These are phyloP conservation scores for Parietaria judaica DNA, from an alignment of 306 rosid genomes.

Conservation along the genomic window DNA sequence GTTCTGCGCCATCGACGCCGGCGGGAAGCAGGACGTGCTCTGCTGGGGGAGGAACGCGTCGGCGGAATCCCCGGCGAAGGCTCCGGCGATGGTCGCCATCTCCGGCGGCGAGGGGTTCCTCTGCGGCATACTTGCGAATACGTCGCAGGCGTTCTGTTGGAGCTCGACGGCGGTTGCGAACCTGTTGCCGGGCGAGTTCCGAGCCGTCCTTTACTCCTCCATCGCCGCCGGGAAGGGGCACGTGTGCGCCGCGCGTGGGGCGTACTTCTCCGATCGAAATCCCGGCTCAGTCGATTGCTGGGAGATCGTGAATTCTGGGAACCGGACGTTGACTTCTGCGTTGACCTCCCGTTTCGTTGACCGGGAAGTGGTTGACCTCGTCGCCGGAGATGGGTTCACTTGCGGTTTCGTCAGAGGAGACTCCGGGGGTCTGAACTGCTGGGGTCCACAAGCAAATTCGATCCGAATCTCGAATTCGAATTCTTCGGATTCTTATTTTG, in stretches of 20 bases:
- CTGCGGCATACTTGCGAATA: slow-evolving; percentile 71
- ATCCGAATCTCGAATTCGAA: slow-evolving; percentile 30
- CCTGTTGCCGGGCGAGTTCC: slow-evolving; percentile 55
- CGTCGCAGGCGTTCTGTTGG: slow-evolving; percentile 79
- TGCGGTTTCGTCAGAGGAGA: slow-evolving; percentile 49
- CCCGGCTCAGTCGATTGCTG: slow-evolving; percentile 75
- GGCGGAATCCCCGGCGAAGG: not conserved
- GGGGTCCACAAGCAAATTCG: slow-evolving; percentile 60
- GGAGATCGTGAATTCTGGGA: slow-evolving; percentile 37
- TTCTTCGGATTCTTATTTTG: slow-evolving; percentile 33
- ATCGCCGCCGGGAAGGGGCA: slow-evolving; percentile 72
- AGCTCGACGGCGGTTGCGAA: slow-evolving; percentile 26
- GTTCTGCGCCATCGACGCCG: slow-evolving; percentile 84
- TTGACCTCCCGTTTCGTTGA: slow-evolving; percentile 31
- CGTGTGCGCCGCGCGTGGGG: slow-evolving; percentile 78
- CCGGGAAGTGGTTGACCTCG: slow-evolving; percentile 18
- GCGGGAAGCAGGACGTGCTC: slow-evolving; percentile 71
- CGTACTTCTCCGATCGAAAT: slow-evolving; percentile 51
- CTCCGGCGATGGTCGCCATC: slow-evolving; percentile 28
- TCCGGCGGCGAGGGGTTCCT: slow-evolving; percentile 80
- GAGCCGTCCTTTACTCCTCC: slow-evolving; percentile 45
- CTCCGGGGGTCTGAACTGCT: slow-evolving; percentile 61
- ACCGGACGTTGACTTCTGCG: slow-evolving; percentile 35
- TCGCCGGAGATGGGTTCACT: slow-evolving; percentile 75
- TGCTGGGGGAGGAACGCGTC: slow-evolving; percentile 58